Conservation (phyloP, 164 flowering plant genomes). For the Aristolochia fimbriata region DNA sequence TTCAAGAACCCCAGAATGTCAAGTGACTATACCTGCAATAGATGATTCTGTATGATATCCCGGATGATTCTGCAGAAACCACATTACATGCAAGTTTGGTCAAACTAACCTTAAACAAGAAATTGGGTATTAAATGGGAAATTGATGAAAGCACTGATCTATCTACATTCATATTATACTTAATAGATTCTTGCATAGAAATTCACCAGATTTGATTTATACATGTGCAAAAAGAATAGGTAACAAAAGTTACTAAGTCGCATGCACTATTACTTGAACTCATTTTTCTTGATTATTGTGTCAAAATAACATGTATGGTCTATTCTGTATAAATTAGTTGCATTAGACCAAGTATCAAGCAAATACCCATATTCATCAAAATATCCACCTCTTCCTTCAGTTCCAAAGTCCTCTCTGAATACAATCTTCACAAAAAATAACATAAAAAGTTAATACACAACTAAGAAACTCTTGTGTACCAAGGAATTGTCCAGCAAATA, state of each 20-base stretch:
- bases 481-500: background rate
- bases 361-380: slow-evolving; percentile 80
- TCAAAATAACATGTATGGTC: too few relatives aligned
- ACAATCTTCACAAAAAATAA: slow-evolving; percentile 37
- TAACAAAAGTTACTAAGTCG: too few relatives aligned
- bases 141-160: too few relatives aligned
- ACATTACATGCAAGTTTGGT: too few relatives aligned
- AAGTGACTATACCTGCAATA: slow-evolving; percentile 50
- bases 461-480: background rate
- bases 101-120: too few relatives aligned
- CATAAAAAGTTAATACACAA: background rate
- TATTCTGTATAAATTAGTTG: background rate
- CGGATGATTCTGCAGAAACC: slow-evolving; percentile 70
- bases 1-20: background rate
- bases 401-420: slow-evolving; percentile 80
- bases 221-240: too few relatives aligned
- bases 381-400: slow-evolving; percentile 84
- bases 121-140: too few relatives aligned
- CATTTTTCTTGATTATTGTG: background rate
- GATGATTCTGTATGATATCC: slow-evolving; percentile 94
- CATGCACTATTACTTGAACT: too few relatives aligned
- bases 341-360: background rate
- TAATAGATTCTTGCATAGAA: too few relatives aligned
- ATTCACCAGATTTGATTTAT: too few relatives aligned
- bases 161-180: too few relatives aligned